Evolutionary conservation across 1,139 yeast species (phyloP), one percentile per base, ranked within the genome.

Genomic region (Pichia sp.): DNA sequence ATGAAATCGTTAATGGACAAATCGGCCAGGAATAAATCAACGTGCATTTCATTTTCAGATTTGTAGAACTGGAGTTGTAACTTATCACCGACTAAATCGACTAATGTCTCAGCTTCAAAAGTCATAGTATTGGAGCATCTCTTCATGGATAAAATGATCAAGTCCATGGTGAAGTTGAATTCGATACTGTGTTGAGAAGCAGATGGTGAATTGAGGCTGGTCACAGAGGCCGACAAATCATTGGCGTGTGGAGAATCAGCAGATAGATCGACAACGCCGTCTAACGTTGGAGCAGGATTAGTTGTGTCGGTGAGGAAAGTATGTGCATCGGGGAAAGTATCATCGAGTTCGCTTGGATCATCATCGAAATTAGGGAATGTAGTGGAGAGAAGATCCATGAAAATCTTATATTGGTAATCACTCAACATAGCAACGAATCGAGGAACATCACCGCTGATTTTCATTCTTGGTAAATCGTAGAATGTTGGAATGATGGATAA

Each of bases 361-460:
- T 51, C 43, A 11, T n/a, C 32, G 72, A 78, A 50, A 81, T 76
- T 70, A 1, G 97, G 97, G 17, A 91, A 73, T 27, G 86, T 80
- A 20, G 72, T 76, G 50, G 85, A 86, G n/a, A 48, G 42, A 40
- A 93, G 71, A 48, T 83, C 80, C 91, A 93, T 83, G 59, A 93
- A 71, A 1, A 91, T 80, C 62, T 89, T 87, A 67, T 94, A 94
- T 60, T 94, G 96, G 57, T 83, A 85, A 62, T 94, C 99, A 56
- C 89, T 88, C 61, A 93, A 67, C 24, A 86, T 76, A 9, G 94
- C 80, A 31, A 74, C 73, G 52, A 94, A 74, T 32, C 71, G 70
- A 0, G 97, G 96, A n/a, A 94, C 76, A 53, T 82, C 82, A 14
- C 96, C 97, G 21, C 89, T 81, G 3, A 91, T 70, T 59, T 79